Conservation (phyloP, 108 stramenopile species). For the Cyclotella baltica region DNA sequence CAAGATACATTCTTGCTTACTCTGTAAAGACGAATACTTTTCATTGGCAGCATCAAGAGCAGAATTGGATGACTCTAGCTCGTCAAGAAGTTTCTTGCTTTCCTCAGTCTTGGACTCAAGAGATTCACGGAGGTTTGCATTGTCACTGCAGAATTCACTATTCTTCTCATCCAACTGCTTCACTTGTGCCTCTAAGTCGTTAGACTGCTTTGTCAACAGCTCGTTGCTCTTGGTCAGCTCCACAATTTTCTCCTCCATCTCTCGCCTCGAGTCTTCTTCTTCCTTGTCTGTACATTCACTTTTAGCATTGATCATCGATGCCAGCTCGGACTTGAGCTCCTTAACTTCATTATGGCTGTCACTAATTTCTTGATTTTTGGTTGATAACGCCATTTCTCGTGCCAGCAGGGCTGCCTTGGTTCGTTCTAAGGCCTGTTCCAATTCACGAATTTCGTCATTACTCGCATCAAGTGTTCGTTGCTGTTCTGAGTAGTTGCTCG, state of each 20-base stretch:
- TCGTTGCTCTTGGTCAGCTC: background rate
- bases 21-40: background rate
- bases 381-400: background rate
- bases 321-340: background rate
- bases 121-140: background rate
- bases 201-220: background rate
- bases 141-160: background rate
- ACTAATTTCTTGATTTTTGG: slow-evolving; percentile 2
- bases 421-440: background rate
- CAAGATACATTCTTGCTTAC: background rate
- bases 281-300: background rate
- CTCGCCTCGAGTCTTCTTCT: background rate
- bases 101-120: background rate
- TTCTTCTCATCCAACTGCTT: background rate
- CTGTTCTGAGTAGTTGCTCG: background rate
- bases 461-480: background rate
- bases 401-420: background rate
- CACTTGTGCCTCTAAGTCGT: background rate
- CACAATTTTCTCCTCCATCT: background rate
- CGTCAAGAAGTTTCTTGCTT: background rate
- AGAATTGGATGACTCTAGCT: background rate
- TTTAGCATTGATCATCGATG: background rate
- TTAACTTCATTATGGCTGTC: background rate
- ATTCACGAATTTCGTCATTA: background rate
- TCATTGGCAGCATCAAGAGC: background rate